Percentiles rank a stretch among this genome's conserved stretches.
Conservation (phyloP, 805 yeast species). For the Teunomyces gatunensis region DNA sequence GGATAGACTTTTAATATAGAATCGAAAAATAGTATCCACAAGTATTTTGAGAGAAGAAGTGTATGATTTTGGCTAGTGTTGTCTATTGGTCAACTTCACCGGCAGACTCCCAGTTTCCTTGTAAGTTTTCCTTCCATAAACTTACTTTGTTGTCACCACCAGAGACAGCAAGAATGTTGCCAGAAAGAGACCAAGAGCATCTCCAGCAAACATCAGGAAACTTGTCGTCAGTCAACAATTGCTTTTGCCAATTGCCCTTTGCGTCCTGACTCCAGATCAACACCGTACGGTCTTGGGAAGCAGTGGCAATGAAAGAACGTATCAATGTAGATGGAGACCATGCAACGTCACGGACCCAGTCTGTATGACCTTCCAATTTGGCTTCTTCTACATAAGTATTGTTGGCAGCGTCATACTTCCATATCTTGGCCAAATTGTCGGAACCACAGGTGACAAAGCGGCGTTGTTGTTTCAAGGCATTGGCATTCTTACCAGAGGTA, state of each 20-base stretch:
- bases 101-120: constrained; percentile 96
- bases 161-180: constrained; percentile 90
- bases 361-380: constrained; percentile 83
- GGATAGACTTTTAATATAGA: constrained; percentile 2
- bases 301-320: constrained; percentile 89
- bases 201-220: constrained; percentile 99
- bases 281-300: constrained; percentile 94
- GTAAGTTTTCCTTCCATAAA: constrained; percentile 91
- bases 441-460: constrained; percentile 93
- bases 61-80: neutral
- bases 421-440: constrained; percentile 88
- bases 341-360: constrained; percentile 98
- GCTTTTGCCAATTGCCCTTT: constrained; percentile 76
- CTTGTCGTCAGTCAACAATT: constrained; percentile 67
- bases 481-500: constrained; percentile 26
- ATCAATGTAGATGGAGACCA: constrained; percentile 94
- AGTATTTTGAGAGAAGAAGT: neutral
- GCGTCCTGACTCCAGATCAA: constrained; percentile 89
- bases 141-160: constrained; percentile 97
- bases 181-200: constrained; percentile 95
- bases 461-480: constrained; percentile 46
- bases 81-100: constrained; percentile 84
- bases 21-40: neutral
- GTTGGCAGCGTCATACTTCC: constrained; percentile 63
- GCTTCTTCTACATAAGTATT: constrained; percentile 70